phyloP scores from a whole-genome alignment of 768 basidiomycete genomes.

The Hebeloma cylindrosporum region DNA sequence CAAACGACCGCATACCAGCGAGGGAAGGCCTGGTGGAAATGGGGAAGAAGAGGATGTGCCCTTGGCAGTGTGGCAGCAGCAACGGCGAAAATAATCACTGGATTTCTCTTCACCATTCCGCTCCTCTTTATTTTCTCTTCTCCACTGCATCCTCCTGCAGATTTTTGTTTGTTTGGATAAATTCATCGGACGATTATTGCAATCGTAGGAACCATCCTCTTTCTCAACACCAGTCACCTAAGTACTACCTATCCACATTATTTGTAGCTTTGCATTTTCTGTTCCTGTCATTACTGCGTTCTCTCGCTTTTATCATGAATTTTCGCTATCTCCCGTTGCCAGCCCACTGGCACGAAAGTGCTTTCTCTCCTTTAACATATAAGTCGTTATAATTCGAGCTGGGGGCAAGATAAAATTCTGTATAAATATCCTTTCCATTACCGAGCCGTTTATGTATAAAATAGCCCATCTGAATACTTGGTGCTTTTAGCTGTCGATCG shows the following conservation, averaged over 20 bases:
- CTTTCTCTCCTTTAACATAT: slow-evolving; percentile 3
- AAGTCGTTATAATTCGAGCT: not conserved
- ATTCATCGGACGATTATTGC: slow-evolving; percentile 7
- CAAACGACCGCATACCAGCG: slow-evolving; percentile 42
- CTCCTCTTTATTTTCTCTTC: slow-evolving; percentile 1
- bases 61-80: slow-evolving; percentile 77
- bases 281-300: slow-evolving; percentile 4
- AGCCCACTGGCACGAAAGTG: slow-evolving; percentile 5
- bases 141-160: not conserved
- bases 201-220: no score
- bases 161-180: slow-evolving; percentile 5
- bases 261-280: slow-evolving; percentile 12
- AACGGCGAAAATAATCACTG: slow-evolving; percentile 52
- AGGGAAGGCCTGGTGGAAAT: slow-evolving; percentile 32
- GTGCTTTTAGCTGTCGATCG: no score
- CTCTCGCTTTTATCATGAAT: not conserved
- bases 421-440: not conserved
- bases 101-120: not conserved
- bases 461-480: no score
- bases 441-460: no score
- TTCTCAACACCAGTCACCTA: not conserved
- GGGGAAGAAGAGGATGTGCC: slow-evolving; percentile 81
- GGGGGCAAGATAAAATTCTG: not conserved
- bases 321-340: slow-evolving; percentile 1
- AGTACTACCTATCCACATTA: slow-evolving; percentile 9